Conservation (phyloP, 2,329 filamentous ascomycete species). For the Aotearoamyces nothofagi region DNA sequence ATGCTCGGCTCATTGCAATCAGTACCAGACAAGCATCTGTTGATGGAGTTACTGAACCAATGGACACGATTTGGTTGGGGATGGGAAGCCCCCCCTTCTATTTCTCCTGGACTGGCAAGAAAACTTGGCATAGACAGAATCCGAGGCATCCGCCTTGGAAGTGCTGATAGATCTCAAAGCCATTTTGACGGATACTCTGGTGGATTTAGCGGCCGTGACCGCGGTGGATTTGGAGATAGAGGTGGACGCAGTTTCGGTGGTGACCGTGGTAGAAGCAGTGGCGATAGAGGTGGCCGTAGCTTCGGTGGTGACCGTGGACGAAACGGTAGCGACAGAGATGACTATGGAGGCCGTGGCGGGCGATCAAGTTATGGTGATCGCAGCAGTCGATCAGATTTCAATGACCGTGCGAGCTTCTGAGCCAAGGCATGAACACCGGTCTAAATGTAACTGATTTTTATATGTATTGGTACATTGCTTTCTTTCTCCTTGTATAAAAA, state of each 20-base stretch:
- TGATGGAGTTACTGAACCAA: conserved; percentile 12
- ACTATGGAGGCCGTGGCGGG: too few relatives aligned
- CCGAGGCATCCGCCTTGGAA: conserved; percentile 10
- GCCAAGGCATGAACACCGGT: too few relatives aligned
- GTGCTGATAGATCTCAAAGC: conserved; percentile 1
- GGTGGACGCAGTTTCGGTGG: neutral
- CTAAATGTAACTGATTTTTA: too few relatives aligned
- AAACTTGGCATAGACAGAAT: conserved; percentile 12
- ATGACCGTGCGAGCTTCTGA: too few relatives aligned
- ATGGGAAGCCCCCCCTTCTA: conserved; percentile 15
- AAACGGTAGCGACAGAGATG: too few relatives aligned
- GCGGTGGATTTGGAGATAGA: neutral
- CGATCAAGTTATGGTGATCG: too few relatives aligned
- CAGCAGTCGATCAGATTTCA: neutral
- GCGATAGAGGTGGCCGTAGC: conserved; percentile 1
- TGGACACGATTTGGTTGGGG: conserved; percentile 20
- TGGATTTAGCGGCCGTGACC: neutral
- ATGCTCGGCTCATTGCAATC: conserved; percentile 6
- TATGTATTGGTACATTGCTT: too few relatives aligned
- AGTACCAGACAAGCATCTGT: neutral
- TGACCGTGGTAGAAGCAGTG: neutral
- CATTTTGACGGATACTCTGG: conserved; percentile 1
- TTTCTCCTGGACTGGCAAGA: conserved; percentile 8
- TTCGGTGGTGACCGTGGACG: conserved; percentile 2
- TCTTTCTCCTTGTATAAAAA: too few relatives aligned